Evolutionary conservation across 75 land plant genomes (phyloP).

Genomic region (Selaginella tamariscina): DNA sequence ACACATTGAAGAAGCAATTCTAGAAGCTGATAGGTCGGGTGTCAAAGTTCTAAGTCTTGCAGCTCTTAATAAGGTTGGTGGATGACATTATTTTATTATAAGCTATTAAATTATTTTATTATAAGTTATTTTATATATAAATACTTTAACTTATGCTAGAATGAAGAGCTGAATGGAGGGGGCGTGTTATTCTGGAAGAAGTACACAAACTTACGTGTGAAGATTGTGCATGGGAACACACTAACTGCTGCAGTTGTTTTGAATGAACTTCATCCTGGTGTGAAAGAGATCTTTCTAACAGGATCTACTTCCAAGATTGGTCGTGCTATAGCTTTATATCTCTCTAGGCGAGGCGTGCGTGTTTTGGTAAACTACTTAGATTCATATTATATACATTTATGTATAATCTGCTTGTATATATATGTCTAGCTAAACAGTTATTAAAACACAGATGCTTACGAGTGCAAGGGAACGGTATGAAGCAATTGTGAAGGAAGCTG

Average conservation of each 20-base stretch:
- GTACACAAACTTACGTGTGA: slow-evolving; percentile 5
- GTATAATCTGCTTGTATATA: too few species aligned
- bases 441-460: slow-evolving; percentile 86
- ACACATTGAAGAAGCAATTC: slow-evolving; percentile 7
- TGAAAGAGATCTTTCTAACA: slow-evolving; percentile 4
- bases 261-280: slow-evolving; percentile 6
- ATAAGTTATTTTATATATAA: background rate
- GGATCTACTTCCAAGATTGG: slow-evolving; percentile 7
- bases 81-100: too few species aligned
- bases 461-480: slow-evolving; percentile 68
- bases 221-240: slow-evolving; percentile 14
- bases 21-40: slow-evolving; percentile 6
- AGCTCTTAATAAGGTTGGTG: background rate
- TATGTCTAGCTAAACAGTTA: too few species aligned
- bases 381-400: too few species aligned
- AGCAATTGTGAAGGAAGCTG: slow-evolving; percentile 60
- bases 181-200: slow-evolving; percentile 10
- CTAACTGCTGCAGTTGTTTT: slow-evolving; percentile 6
- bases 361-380: slow-evolving; percentile 46
- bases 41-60: slow-evolving; percentile 9
- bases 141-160: background rate
- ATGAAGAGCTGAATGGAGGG: slow-evolving; percentile 10
- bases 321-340: slow-evolving; percentile 72
- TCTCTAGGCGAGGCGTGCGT: slow-evolving; percentile 42
- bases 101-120: too few species aligned